Percentiles rank a stretch among this genome's conserved stretches.
phyloP scores from a whole-genome alignment of 1,284 basidiomycete genomes.

The Cystobasidiaceae sp. region DNA sequence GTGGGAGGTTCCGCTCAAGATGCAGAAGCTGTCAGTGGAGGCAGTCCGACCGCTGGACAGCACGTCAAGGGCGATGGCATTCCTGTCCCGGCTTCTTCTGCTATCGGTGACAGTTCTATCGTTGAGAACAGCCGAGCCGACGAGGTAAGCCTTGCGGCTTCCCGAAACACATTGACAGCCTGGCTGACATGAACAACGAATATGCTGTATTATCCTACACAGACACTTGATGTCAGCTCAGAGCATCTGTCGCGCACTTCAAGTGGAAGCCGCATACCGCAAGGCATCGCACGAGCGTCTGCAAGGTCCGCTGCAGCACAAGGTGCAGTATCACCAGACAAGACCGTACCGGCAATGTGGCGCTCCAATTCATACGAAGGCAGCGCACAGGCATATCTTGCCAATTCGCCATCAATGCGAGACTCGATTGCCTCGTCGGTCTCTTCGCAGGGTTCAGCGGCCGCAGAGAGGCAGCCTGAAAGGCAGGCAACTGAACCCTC shows the following conservation, averaged over 20 bases:
- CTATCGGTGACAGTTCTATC: too few species aligned
- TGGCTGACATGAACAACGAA: neutral
- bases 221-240: neutral
- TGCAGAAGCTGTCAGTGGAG: neutral
- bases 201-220: neutral
- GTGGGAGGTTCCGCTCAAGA: neutral
- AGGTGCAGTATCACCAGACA: neutral
- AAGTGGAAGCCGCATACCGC: neutral
- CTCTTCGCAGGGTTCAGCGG: too few species aligned
- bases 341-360: constrained; percentile 25
- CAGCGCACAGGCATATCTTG: constrained; percentile 12
- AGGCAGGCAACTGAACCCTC: neutral
- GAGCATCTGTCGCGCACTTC: neutral
- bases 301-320: neutral
- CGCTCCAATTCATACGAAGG: constrained; percentile 23
- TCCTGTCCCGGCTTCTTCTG: neutral
- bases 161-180: too few species aligned
- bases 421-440: too few species aligned
- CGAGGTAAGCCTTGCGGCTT: too few species aligned
- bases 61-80: neutral
- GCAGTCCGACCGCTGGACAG: neutral
- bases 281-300: neutral
- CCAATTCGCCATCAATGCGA: neutral
- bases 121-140: too few species aligned
- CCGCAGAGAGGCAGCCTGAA: neutral